Base-by-base conservation (phyloP, 805 yeast species). In the Kazachstania africana region DNA sequence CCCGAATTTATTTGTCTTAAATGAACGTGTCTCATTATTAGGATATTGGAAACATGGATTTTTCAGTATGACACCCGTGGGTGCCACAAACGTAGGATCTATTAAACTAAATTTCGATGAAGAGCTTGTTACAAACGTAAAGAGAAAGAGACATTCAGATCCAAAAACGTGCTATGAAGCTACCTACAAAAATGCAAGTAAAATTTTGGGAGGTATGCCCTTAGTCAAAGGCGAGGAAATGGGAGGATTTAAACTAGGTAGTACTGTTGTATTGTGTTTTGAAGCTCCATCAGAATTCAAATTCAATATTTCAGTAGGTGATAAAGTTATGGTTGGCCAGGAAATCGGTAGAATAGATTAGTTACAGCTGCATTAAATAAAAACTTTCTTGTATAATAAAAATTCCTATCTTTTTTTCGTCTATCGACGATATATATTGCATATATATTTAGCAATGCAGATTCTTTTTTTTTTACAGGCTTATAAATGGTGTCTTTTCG, bases 31-130 rank as follows among this genome's bases (percentile, higher is more conserved):
- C 3, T 94, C 98, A 0, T 60, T 91, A 30, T 67, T 91, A 35
- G 99, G 99, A 1, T 76, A 83, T 48, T 91, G 98, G 98, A 82
- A 80, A 52, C 70, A 91, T 53, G 99, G 99, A 0, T 91, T 91
- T 47, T 91, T 91, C 62, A 78, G 93, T 42, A 91, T 91, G 99
- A 88, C 95, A 1, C 96, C 99, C 0, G 98, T 91, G 9, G 99
- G 99, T 10, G 99, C 99, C 16, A 91, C 98, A 3, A 91, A 91
- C 59, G 99, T 91, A 19, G 99, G 99, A 5, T 79, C 94, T 47
- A 91, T 91, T 42, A 76, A 79, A 36, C 68, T 91, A 42, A 84
- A 87, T 51, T 91, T 91, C 48, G 99, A 91, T 58, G 78, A 78
- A 59, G 87, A 82, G 48, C 69, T 91, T 48, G 70, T 78, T 24